phyloP scores from a whole-genome alignment of 2,329 filamentous ascomycete species.

The Phaeomoniella chlamydospora region DNA sequence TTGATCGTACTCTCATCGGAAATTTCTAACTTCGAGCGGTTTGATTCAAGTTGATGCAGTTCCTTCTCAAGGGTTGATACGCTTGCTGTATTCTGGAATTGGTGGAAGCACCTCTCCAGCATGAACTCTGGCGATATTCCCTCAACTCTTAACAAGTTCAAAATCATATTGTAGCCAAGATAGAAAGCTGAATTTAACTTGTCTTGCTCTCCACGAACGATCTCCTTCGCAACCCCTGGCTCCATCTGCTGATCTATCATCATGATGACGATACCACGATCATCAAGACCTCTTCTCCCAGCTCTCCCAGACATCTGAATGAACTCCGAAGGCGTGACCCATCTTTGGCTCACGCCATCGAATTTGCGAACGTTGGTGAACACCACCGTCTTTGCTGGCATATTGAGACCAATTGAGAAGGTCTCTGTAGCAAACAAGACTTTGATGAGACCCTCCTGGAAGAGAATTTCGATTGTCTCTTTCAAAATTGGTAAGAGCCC shows the following conservation, averaged over 20 bases:
- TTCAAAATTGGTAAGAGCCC: constrained; percentile 90
- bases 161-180: constrained; percentile 96
- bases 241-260: constrained; percentile 98
- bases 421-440: constrained; percentile 96
- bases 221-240: constrained; percentile 80
- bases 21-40: constrained; percentile 60
- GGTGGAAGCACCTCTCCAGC: constrained; percentile 95
- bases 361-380: constrained; percentile 95
- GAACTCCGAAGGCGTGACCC: constrained; percentile 88
- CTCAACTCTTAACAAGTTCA: constrained; percentile 93
- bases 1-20: constrained; percentile 77
- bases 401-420: constrained; percentile 96
- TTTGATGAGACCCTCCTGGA: constrained; percentile 96
- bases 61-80: constrained; percentile 75
- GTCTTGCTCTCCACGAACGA: constrained; percentile 93
- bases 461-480: constrained; percentile 96
- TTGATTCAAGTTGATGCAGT: constrained; percentile 60
- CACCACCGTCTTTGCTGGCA: constrained; percentile 98
- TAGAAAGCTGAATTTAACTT: constrained; percentile 96
- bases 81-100: constrained; percentile 90
- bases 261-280: constrained; percentile 98
- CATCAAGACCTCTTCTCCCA: constrained; percentile 90
- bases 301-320: constrained; percentile 98
- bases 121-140: constrained; percentile 98
- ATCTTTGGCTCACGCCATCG: constrained; percentile 66